Evolutionary conservation across 2,329 filamentous ascomycete species (phyloP), one percentile per base, ranked within the genome.

Genomic region (Trichoderma gracile): DNA sequence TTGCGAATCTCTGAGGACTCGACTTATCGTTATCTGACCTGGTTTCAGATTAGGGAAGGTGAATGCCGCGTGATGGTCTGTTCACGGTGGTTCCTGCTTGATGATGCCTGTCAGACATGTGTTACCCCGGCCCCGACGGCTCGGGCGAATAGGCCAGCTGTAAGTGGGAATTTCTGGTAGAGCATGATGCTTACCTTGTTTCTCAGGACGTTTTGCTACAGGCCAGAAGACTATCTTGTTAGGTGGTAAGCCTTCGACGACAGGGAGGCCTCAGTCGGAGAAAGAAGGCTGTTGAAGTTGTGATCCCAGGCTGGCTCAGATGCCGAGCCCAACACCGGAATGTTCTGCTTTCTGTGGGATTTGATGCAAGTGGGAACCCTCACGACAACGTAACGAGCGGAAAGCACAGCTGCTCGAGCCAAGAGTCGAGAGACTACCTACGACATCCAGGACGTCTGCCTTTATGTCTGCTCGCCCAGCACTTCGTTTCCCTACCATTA

Each of bases 51-150:
- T 38, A 17, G 23, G 62, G 62, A 64, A 64, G 62, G 54, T 64
- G 46, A 59, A 52, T 15, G 38, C 25, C 52, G 15, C 30, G 49
- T 8, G 52, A 49, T 58, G 53, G 38, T n/a, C 12, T 30, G 6
- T 43, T 15, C 21, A 14, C 14, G 17, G 52, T 58, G 33, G 50
- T 63, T 63, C 52, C 52, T 63, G 53, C 58, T 54, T 46, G 58
- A 54, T 54, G 46, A 62, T 64, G 55, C 63, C 25, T 54, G 54
- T 52, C 40, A 64, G 56, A 52, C 55, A 64, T 61, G 56, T 54
- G 57, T 65, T 65, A 62, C 57, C 47, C 63, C 63, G 63, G 63
- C 42, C 56, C 57, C 63, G 63, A 62, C 63, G 63, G 63, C 40
- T 42, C 63, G 63, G 63, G 57, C 56, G 21, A 65, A 65, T 62